Base-by-base conservation (phyloP, 768 basidiomycete species). In the Rhodosporidiobolus sp. region DNA sequence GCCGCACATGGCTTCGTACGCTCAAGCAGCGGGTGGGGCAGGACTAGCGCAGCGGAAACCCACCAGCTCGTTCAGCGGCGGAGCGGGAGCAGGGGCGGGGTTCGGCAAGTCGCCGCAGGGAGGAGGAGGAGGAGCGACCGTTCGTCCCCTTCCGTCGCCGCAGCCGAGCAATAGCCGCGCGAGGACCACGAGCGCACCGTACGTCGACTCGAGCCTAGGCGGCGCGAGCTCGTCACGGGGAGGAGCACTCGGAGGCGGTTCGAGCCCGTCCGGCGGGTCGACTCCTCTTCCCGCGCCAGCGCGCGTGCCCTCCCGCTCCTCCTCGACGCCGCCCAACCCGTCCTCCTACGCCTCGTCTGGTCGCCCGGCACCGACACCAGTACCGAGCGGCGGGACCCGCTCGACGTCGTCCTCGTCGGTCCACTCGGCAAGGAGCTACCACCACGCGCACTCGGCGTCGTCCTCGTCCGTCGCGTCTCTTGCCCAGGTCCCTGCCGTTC, bases 301-400 rank as follows among this genome's bases (percentile, higher is more conserved):
- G 12, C 63, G 52, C 54, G 59, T 54, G 20, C 69, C 69, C 48
- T 61, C 64, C 28, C 64, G 70, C 19, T 61, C 70, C 14, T 32
- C 64, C 45, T 71, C 69, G 30, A 65, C 63, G 1, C 69, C 69
- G 24, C 69, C 63, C 32, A 19, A 17, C 16, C 26, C 54, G 3
- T 43, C 57, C 32, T 19, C 28, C 28, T 6, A 30, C 19, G 26
- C 24, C 2, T 20, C 56, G 56, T 38, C 55, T 20, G 56, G 8
- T 60, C 58, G 24, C 38, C 58, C 26, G 59, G 63, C 59, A 9
- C 70, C 70, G 10, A n/a, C 45, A 2, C 64, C 70, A 11, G 56
- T 58, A 3, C 45, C 70, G 35, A 28, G 30, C 14, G 22, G 24
- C 34, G 19, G 26, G 46, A 24, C 19, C 19, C 35, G 22, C 6